Percentiles rank a stretch among this genome's conserved stretches.
Conservation (phyloP, 208 protist species). For the Leishmania amazonensis region DNA sequence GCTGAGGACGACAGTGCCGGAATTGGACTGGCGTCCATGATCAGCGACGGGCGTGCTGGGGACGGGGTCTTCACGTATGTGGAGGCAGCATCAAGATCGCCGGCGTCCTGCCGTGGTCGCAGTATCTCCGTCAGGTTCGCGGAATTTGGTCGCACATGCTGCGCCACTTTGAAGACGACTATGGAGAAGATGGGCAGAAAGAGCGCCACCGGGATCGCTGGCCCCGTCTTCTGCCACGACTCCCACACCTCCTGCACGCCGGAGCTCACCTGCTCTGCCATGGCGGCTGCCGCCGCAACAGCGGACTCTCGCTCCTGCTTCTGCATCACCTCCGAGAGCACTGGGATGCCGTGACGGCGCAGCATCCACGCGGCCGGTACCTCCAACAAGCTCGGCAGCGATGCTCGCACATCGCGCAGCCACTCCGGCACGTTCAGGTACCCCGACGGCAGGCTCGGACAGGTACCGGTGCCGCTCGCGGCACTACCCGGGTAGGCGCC, state of each 20-base stretch:
- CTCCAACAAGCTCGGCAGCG: conserved; percentile 69
- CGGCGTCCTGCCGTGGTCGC: conserved; percentile 15
- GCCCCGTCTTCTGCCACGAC: conserved; percentile 49
- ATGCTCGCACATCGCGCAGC: conserved; percentile 59
- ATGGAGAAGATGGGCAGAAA: conserved; percentile 79
- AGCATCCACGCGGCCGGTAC: conserved; percentile 48
- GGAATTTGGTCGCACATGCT: conserved; percentile 20
- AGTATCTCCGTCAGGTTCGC: conserved; percentile 24
- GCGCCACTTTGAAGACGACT: conserved; percentile 40
- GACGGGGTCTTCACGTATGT: conserved; percentile 18
- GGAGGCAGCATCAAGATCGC: conserved; percentile 15
- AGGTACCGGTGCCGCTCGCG: neutral
- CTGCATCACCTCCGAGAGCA: conserved; percentile 63
- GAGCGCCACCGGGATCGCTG: conserved; percentile 61
- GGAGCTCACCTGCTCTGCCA: conserved; percentile 14
- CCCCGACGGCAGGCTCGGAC: conserved; percentile 32
- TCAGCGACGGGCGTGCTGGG: conserved; percentile 12
- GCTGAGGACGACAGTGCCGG: conserved; percentile 4
- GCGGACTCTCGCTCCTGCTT: conserved; percentile 21
- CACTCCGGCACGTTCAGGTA: conserved; percentile 62
- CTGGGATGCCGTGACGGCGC: conserved; percentile 48
- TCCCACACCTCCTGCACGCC: conserved; percentile 32
- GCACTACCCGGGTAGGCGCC: neutral
- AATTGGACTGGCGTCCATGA: conserved; percentile 26
- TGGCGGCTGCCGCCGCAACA: conserved; percentile 9